Percentiles rank a stretch among this genome's conserved stretches.
These are phyloP conservation scores for Pisolithus sp. DNA, from an alignment of 768 basidiomycete species.

Conservation along the genomic window DNA sequence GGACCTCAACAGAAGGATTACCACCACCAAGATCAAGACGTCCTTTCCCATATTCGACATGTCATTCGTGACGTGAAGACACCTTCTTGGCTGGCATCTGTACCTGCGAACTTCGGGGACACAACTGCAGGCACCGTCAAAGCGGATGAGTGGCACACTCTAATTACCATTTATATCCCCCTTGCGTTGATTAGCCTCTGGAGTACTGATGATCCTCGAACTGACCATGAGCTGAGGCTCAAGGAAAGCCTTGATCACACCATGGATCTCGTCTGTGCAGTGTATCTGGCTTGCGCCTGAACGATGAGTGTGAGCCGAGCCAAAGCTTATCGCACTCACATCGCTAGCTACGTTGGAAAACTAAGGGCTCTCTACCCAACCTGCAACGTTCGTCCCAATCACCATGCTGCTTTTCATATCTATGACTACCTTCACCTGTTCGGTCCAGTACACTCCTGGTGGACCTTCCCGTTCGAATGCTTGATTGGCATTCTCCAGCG, in stretches of 20 bases:
- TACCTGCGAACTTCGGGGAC: constrained; percentile 14
- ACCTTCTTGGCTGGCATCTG: constrained; percentile 13
- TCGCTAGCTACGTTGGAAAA: constrained; percentile 14
- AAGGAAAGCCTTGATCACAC: constrained; percentile 17
- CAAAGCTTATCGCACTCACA: constrained; percentile 4
- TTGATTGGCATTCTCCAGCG: constrained; percentile 33
- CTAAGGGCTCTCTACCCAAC: constrained; percentile 18
- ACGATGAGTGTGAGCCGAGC: constrained; percentile 7
- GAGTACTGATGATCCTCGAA: neutral
- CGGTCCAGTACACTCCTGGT: constrained; percentile 34
- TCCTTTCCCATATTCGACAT: neutral
- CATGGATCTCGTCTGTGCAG: constrained; percentile 23
- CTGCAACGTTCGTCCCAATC: constrained; percentile 13
- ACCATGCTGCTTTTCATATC: constrained; percentile 26
- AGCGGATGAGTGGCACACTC: constrained; percentile 17
- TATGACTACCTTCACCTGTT: constrained; percentile 29
- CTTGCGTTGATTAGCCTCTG: constrained; percentile 14
- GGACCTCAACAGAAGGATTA: neutral
- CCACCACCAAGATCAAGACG: neutral
- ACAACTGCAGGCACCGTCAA: constrained; percentile 9
- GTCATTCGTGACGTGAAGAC: constrained; percentile 1
- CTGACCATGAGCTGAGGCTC: neutral
- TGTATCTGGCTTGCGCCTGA: constrained; percentile 12
- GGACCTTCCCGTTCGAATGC: constrained; percentile 33
- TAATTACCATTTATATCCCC: constrained; percentile 11